Percentiles rank a stretch among this genome's conserved stretches.
Conservation (phyloP, 441 rosid species). For the Gossypium trilobum region DNA sequence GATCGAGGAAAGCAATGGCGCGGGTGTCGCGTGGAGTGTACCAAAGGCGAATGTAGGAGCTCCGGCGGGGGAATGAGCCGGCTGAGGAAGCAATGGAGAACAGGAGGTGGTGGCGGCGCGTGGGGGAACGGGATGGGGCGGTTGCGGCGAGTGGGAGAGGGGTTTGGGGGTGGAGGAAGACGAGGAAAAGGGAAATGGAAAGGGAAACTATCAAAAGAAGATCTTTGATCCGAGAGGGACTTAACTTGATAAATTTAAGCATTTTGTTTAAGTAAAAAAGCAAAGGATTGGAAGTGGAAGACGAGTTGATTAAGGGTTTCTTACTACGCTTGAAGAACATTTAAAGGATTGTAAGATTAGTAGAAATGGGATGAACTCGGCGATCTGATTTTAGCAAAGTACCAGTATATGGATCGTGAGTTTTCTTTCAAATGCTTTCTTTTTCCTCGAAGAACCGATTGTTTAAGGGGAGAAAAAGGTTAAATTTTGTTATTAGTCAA, state of each 20-base stretch:
- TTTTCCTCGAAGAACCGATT: no score
- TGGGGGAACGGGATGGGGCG: constrained; percentile 21
- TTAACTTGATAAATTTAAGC: background rate
- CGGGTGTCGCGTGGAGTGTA: constrained; percentile 52
- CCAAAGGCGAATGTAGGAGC: constrained; percentile 67
- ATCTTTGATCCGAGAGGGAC: constrained; percentile 22
- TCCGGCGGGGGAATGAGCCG: constrained; percentile 48
- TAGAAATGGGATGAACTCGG: background rate
- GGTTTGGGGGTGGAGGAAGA: constrained; percentile 24
- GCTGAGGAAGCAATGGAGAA: constrained; percentile 76
- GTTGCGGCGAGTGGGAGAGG: constrained; percentile 25
- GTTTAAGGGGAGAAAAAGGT: no score
- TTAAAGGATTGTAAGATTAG: background rate
- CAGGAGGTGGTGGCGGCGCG: constrained; percentile 53
- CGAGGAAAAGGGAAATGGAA: constrained; percentile 33
- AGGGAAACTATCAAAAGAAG: constrained; percentile 38
- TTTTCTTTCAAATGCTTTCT: background rate
- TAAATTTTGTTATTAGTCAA: no score
- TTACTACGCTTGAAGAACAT: background rate
- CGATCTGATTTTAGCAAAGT: background rate
- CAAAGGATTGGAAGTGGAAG: background rate
- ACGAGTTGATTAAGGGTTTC: background rate
- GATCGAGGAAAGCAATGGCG: constrained; percentile 66
- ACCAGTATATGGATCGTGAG: no score
- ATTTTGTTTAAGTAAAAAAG: background rate